A percentile compares a stretch with the other conserved stretches of the same genome.
Conservation (phyloP, 2,329 filamentous ascomycete species). For the Ceratocystis alfenasii region DNA sequence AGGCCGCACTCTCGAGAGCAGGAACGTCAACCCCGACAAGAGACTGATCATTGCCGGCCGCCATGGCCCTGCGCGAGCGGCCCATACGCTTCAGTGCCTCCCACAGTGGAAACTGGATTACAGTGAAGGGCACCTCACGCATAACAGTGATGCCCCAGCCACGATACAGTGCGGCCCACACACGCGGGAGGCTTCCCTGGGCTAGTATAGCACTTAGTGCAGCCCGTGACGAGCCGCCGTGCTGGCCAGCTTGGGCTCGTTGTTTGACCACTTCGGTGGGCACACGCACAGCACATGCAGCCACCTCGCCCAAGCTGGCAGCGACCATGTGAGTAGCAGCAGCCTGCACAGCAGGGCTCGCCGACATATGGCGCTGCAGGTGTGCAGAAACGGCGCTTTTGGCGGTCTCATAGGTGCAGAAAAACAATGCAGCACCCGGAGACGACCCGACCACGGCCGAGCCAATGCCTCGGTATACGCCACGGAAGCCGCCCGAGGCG, state of each 20-base stretch:
- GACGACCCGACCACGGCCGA: conserved; percentile 82
- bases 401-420: conserved; percentile 76
- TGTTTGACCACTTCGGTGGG: conserved; percentile 97
- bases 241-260: conserved; percentile 77
- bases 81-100: conserved; percentile 75
- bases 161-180: conserved; percentile 77
- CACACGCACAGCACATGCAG: conserved; percentile 82
- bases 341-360: conserved; percentile 29
- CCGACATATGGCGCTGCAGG: conserved; percentile 23
- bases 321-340: conserved; percentile 59
- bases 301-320: conserved; percentile 75
- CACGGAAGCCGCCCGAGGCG: conserved; percentile 72
- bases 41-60: not conserved
- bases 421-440: conserved; percentile 91
- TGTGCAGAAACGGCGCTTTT: conserved; percentile 26
- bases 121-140: conserved; percentile 91
- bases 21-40: conserved; percentile 38
- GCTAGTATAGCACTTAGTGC: conserved; percentile 59
- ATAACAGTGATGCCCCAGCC: conserved; percentile 89
- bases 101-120: conserved; percentile 96
- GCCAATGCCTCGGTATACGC: conserved; percentile 87
- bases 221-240: conserved; percentile 54
- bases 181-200: conserved; percentile 38
- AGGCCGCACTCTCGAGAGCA: conserved; percentile 68
- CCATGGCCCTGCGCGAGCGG: conserved; percentile 32